Percentiles rank a stretch among this genome's conserved stretches.
phyloP scores from a whole-genome alignment of 306 rosid genomes.

The Bauhinia variegata region DNA sequence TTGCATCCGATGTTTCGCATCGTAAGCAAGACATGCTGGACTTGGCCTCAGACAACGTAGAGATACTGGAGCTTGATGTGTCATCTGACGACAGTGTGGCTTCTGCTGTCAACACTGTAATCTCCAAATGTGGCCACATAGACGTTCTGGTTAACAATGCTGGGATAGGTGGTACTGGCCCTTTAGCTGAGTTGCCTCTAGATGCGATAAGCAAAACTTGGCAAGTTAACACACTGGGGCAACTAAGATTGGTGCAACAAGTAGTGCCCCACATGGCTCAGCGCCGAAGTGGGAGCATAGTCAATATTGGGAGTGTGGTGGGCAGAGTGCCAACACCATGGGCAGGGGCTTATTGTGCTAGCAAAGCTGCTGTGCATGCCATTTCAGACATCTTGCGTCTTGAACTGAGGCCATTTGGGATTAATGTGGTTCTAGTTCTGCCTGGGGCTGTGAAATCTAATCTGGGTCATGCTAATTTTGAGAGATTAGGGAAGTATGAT shows the following conservation, averaged over 20 bases:
- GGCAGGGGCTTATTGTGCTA: constrained; percentile 83
- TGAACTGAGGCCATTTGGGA: constrained; percentile 73
- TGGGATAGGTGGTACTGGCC: constrained; percentile 76
- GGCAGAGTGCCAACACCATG: constrained; percentile 78
- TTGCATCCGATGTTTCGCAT: constrained; percentile 62
- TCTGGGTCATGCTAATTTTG: constrained; percentile 61
- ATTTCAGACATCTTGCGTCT: constrained; percentile 64
- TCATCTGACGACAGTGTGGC: constrained; percentile 61
- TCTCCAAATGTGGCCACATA: constrained; percentile 59
- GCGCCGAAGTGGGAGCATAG: constrained; percentile 52
- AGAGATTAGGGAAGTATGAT: constrained; percentile 41
- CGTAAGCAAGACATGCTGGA: constrained; percentile 59
- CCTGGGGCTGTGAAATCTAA: constrained; percentile 83
- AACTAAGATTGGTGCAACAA: constrained; percentile 70
- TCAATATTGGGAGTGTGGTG: too few species aligned
- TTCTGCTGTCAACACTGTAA: constrained; percentile 47
- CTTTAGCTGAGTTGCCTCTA: constrained; percentile 74
- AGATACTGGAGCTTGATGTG: constrained; percentile 69
- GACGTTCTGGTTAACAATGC: constrained; percentile 77
- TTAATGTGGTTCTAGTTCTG: constrained; percentile 65
- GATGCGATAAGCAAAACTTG: constrained; percentile 58
- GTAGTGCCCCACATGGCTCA: constrained; percentile 81
- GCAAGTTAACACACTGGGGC: constrained; percentile 80
- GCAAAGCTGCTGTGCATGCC: constrained; percentile 71
- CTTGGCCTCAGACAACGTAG: constrained; percentile 43